Evolutionary conservation across 2,329 filamentous ascomycete species (phyloP).

Genomic region (Phaeosphaeriaceae sp.): DNA sequence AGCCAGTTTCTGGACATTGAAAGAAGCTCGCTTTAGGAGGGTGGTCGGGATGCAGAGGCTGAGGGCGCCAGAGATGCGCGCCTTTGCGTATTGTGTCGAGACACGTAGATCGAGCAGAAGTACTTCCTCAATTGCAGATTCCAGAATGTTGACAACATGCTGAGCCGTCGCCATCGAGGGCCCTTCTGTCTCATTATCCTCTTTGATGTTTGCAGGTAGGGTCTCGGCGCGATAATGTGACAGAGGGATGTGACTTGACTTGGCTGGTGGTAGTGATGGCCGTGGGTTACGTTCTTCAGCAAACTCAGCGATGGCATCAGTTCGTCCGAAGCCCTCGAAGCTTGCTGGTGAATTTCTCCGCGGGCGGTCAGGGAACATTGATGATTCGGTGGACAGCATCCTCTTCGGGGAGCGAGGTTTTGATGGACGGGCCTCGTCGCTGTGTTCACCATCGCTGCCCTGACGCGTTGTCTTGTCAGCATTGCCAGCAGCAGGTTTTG

Average conservation of each 20-base stretch:
- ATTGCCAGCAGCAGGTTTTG: conserved; percentile 30
- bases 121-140: conserved; percentile 58
- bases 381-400: conserved; percentile 54
- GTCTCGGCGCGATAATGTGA: conserved; percentile 54
- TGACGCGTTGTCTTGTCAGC: conserved; percentile 14
- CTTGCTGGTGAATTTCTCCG: conserved; percentile 57
- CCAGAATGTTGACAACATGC: conserved; percentile 57
- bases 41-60: conserved; percentile 97
- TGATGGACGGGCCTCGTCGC: conserved; percentile 22
- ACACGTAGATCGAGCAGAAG: conserved; percentile 87
- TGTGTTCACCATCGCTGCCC: conserved; percentile 8
- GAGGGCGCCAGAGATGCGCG: conserved; percentile 79
- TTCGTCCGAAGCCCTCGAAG: conserved; percentile 47
- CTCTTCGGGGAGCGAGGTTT: conserved; percentile 57
- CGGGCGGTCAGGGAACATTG: conserved; percentile 51
- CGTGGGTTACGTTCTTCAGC: conserved; percentile 39
- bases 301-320: conserved; percentile 44
- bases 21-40: conserved; percentile 86
- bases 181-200: conserved; percentile 34
- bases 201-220: conserved; percentile 46
- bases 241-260: conserved; percentile 21
- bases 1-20: conserved; percentile 85
- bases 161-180: conserved; percentile 56
- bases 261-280: conserved; percentile 40
- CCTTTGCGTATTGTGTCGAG: conserved; percentile 78